A percentile compares a stretch with the other conserved stretches of the same genome.
Evolutionary conservation across 305 asterid genomes (phyloP).

Genomic region (Solanum hybrid): DNA sequence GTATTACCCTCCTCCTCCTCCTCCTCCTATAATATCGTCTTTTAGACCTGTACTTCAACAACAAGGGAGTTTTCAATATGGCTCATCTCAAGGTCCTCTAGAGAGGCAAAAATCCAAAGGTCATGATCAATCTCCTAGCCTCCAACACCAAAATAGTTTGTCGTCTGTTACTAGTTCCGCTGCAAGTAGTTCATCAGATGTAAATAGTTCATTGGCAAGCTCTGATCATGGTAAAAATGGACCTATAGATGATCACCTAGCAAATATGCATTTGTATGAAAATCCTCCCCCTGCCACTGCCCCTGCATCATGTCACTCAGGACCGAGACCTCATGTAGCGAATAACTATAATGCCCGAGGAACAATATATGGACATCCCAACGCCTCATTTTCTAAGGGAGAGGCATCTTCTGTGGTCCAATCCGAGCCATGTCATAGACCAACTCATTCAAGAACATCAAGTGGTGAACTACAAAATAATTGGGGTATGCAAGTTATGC

Average conservation of each 20-base stretch:
- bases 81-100: not conserved
- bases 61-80: not conserved
- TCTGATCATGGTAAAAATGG: not conserved
- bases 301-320: not conserved
- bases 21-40: not conserved
- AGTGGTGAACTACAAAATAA: constrained; percentile 1
- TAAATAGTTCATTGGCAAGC: not conserved
- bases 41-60: not conserved
- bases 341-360: not conserved
- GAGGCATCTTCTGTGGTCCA: not conserved
- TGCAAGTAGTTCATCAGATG: not conserved
- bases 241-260: not conserved
- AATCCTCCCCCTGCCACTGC: not conserved
- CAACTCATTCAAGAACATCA: constrained; percentile 2
- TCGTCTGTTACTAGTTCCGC: not conserved
- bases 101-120: not conserved
- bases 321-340: not conserved
- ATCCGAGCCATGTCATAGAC: not conserved
- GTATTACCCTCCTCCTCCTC: not conserved
- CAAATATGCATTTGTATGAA: constrained; percentile 1
- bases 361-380: not conserved
- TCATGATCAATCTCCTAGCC: not conserved
- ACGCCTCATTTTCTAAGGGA: not conserved
- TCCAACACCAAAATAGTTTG: constrained; percentile 4
- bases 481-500: constrained; percentile 10